Evolutionary conservation across 106 monocot species (phyloP), one percentile per base, ranked within the genome.

Genomic region (Phalaenopsis equestris): DNA sequence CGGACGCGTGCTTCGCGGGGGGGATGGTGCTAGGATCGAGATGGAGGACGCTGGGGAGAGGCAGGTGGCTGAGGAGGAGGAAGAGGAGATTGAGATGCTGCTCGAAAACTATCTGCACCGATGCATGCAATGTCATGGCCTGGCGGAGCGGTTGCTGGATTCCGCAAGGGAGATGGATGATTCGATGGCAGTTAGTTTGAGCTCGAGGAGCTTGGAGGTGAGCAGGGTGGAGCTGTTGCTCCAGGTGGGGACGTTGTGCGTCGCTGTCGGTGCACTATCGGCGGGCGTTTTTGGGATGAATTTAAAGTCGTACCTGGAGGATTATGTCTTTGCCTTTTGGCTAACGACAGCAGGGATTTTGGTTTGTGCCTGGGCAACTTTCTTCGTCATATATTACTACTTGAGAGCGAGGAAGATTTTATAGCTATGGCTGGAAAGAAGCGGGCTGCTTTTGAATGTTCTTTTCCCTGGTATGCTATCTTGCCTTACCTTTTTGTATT

Each of bases 241-340:
- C 41, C 98, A 99, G 57, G 98, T 99, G 67, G 98, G 94, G 14
- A 99, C 98, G 47, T 99, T 99, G 79, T 99, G 92, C 87, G 92
- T 95, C 24, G 98, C 94, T 16, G 86, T 99, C 77, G 98, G 98
- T 79, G 98, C 98, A 77, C 82, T 99, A 76, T 79, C 95, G 73
- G 98, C 98, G 84, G 97, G 97, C 39, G 94, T 98, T 67, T 98
- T 98, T 76, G 97, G 97, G 38, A 98, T 98, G 97, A 98, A 98
- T 77, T 79, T 98, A 81, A 90, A 84, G 80, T 98, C 97, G 57
- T 94, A 90, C 87, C 94, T 98, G 19, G 97, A 94, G 85, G 90
- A 90, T 67, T 87, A 92, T 56, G 82, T 83, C 90, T 85, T 19
- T 48, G 97, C 97, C 55, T 97, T 97, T 85, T 96, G 96, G 96